Base-by-base conservation (phyloP, 2,329 filamentous ascomycete species). In the Zymoseptoria ardabiliae region DNA sequence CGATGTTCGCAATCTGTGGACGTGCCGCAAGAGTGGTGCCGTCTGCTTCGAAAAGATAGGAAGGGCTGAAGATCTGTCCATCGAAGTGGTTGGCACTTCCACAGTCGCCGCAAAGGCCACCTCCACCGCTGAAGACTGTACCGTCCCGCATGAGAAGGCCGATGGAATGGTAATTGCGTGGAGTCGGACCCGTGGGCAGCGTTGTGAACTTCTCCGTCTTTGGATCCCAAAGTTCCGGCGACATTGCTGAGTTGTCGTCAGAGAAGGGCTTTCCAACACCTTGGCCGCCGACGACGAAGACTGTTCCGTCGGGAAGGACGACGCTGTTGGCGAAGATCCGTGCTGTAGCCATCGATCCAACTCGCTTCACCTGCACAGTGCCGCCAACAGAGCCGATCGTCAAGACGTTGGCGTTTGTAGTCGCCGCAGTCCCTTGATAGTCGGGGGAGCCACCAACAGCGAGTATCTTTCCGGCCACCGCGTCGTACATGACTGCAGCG, bases 401-500 rank as follows among this genome's bases (percentile, higher is more conserved):
- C 50, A 83, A 77, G 61, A 84, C 64, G 63, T 81, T 76, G 0
- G 81, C 79, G 59, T 77, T 75, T 4, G 69, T 70, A 0, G 76
- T 77, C 0, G 77, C 77, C 8, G 70, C 61, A 17, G 72, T 71
- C 55, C 76, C 64, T 25, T 78, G 71, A 63, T 83, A 84, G 41
- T 74, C 71, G 0, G 75, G 70, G 0, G 77, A 70, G 7, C 82
- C 82, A 5, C 82, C 82, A 17, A 76, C 70, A 0, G 80, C 77
- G 2, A 84, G 71, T 23, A 85, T 83, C 68, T 83, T 82, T 30
- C 82, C 82, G 1, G 82, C 81, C 13, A 45, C 35, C 35, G 35
- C 35, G 63, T 85, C 82, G 63, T 79, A 85, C 81, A 85, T 84
- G 61, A 81, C 76, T 2, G 78, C 78, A 54, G 77, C 79, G 10